Base-by-base conservation (phyloP, 2,329 filamentous ascomycete species). In the Metarhizium rileyi region DNA sequence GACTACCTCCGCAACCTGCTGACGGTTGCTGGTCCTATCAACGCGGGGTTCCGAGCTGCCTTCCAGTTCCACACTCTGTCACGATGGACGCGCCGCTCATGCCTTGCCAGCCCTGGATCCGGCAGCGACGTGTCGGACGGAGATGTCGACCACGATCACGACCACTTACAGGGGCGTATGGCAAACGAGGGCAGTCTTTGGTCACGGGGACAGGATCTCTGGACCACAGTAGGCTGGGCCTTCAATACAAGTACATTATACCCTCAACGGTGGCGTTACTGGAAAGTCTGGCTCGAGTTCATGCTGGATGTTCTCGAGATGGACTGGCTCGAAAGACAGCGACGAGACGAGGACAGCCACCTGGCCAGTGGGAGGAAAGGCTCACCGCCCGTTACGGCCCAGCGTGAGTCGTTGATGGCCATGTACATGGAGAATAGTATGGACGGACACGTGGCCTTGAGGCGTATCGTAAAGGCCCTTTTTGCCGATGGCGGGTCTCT, bases 151-250 rank as follows among this genome's bases (percentile, higher is more conserved):
- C 66, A 70, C 10, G 75, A 78, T 3, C 71, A 72, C 0, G 76
- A 77, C 43, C 67, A 70, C 9, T 67, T 90, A 33, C 70, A 73
- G 40, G 74, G 79, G 6, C 72, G 75, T 9, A 72, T 89, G 50
- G 83, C 84, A 1, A 77, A 79, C 46, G 70, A 76, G 14, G 75
- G 81, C 41, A 84, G 85, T 27, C 55, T 96, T 2, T 95, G 87
- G 80, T 71, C 70, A 16, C 77, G 80, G n/a, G 87, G 85, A 1
- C 82, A 87, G 53, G 88, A 95, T 61, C 94, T 97, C 59, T 98
- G 93, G 89, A 78, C 83, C 40, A 79, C 87, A 0, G 77, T 93
- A 0, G 93, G 91, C 3, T 97, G 93, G 93, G 86, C 87, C 0
- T 90, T 97, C 64, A 93, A 91, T 62, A 97, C 91, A 69, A 90